Conservation (phyloP, 306 rosid species). For the Lablab purpureus region DNA sequence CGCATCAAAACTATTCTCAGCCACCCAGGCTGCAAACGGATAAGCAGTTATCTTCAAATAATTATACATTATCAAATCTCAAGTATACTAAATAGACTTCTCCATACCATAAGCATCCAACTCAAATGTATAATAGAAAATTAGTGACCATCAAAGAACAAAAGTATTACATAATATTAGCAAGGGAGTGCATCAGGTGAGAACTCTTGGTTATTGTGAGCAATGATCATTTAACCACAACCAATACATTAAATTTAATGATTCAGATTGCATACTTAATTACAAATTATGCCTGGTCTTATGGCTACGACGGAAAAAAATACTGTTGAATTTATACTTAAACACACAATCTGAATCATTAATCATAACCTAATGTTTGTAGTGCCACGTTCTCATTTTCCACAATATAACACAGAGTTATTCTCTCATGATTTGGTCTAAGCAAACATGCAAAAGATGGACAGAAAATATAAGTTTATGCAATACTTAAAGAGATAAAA, state of each 20-base stretch:
- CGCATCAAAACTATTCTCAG: conserved; percentile 10
- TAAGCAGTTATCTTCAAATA: conserved; percentile 6
- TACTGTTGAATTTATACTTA: too few species aligned
- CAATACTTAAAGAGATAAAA: not conserved
- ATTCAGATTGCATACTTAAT: not conserved
- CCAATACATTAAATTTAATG: not conserved
- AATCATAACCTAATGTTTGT: not conserved
- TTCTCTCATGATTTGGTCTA: not conserved
- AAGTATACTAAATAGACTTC: too few species aligned
- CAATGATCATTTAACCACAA: not conserved
- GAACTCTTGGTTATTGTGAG: not conserved
- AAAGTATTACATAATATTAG: not conserved
- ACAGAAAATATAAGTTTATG: not conserved
- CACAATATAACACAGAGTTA: not conserved
- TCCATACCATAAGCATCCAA: too few species aligned
- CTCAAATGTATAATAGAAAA: too few species aligned
- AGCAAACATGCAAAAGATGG: not conserved
- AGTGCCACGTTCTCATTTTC: not conserved
- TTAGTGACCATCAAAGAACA: too few species aligned
- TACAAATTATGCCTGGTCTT: not conserved
- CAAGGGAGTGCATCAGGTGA: not conserved
- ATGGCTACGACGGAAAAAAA: not conserved
- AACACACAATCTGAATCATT: not conserved
- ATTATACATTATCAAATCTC: not conserved
- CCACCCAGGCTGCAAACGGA: not conserved